phyloP scores from a whole-genome alignment of 805 yeast species.

The Wickerhamomyces silvicola region DNA sequence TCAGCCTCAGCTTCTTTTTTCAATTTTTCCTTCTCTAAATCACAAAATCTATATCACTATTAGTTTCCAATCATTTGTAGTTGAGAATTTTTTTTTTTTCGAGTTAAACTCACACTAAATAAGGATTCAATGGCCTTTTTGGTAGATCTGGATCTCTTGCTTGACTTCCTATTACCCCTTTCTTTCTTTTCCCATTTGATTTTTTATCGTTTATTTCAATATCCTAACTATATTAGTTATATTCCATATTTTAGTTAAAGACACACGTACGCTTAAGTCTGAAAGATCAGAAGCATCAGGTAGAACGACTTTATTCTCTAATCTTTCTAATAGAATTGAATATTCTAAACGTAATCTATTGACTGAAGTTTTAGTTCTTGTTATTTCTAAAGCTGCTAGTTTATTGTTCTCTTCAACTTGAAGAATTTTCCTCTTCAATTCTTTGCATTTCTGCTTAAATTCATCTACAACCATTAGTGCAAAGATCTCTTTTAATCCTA shows the following conservation, averaged over 20 bases:
- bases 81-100: too few relatives aligned
- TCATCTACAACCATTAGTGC: too few relatives aligned
- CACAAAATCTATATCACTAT: slow-evolving; percentile 50
- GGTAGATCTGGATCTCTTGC: slow-evolving; percentile 81
- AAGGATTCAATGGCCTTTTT: slow-evolving; percentile 86
- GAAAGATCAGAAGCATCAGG: slow-evolving; percentile 9
- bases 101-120: slow-evolving; percentile 40
- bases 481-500: too few relatives aligned
- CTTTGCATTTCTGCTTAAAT: slow-evolving; percentile 62
- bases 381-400: slow-evolving; percentile 64
- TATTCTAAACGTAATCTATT: slow-evolving; percentile 80
- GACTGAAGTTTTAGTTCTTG: slow-evolving; percentile 69
- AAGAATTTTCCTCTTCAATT: slow-evolving; percentile 58
- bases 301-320: slow-evolving; percentile 49
- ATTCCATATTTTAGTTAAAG: slow-evolving; percentile 23
- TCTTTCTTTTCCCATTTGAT: slow-evolving; percentile 22
- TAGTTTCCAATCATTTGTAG: too few relatives aligned
- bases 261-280: slow-evolving; percentile 5
- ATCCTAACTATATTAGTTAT: slow-evolving; percentile 1
- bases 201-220: slow-evolving; percentile 13
- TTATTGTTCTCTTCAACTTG: slow-evolving; percentile 78
- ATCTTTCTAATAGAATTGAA: slow-evolving; percentile 67
- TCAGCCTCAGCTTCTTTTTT: slow-evolving; percentile 51
- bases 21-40: slow-evolving; percentile 70
- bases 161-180: slow-evolving; percentile 16